Evolutionary conservation across 164 flowering plant species (phyloP).

Genomic region (Umbilicus rupestris): DNA sequence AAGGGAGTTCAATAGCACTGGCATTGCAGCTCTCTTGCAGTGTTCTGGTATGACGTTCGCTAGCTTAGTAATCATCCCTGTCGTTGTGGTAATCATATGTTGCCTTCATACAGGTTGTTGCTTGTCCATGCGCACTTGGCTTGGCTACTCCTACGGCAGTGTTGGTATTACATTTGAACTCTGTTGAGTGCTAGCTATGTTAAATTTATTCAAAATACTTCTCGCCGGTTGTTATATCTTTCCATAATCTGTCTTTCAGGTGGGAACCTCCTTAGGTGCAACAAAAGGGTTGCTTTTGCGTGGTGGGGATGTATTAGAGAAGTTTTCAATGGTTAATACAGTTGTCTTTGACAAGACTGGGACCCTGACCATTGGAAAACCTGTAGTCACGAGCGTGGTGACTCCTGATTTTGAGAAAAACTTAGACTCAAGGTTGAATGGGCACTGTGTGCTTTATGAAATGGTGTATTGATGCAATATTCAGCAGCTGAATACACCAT

Average conservation of each 20-base stretch:
- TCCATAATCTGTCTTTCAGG: slow-evolving; percentile 27
- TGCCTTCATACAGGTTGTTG: slow-evolving; percentile 96
- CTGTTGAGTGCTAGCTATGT: neutral
- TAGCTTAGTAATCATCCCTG: neutral
- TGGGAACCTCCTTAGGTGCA: slow-evolving; percentile 96
- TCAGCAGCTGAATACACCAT: neutral
- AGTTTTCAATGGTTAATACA: slow-evolving; percentile 57
- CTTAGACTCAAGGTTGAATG: slow-evolving; percentile 32
- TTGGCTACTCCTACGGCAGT: slow-evolving; percentile 98
- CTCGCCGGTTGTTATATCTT: neutral
- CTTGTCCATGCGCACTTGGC: slow-evolving; percentile 99
- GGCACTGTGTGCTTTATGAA: slow-evolving; percentile 7
- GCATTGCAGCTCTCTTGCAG: slow-evolving; percentile 98
- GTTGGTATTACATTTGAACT: slow-evolving; percentile 32
- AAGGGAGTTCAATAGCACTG: slow-evolving; percentile 65
- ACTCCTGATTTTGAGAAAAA: slow-evolving; percentile 22
- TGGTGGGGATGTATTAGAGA: slow-evolving; percentile 84
- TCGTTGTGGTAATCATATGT: too few relatives aligned
- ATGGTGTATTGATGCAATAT: neutral
- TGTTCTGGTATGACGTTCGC: slow-evolving; percentile 60
- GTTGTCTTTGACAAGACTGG: slow-evolving; percentile 98
- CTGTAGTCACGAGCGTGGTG: slow-evolving; percentile 71
- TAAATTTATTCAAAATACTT: neutral
- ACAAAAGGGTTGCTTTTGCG: slow-evolving; percentile 90
- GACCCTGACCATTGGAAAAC: slow-evolving; percentile 83